Percentiles rank a stretch among this genome's conserved stretches.
Evolutionary conservation across 2,329 filamentous ascomycete species (phyloP).

Genomic region (Penicillium vulpinum): DNA sequence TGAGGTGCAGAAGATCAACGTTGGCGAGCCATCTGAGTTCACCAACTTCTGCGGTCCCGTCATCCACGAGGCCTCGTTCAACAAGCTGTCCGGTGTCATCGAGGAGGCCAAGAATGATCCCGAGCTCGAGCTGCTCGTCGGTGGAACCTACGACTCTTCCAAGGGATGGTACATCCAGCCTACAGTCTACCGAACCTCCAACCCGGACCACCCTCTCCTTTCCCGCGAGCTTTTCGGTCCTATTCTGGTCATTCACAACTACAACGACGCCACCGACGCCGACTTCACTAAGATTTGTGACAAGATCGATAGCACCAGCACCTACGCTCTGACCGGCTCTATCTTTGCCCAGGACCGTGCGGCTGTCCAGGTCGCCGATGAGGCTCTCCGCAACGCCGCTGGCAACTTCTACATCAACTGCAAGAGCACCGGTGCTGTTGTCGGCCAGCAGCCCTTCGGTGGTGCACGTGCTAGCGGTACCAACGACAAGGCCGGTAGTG

Average conservation of each 20-base stretch:
- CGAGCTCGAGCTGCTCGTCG: slow-evolving; percentile 70
- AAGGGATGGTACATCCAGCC: slow-evolving; percentile 83
- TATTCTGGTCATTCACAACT: slow-evolving; percentile 71
- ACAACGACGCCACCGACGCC: slow-evolving; percentile 64
- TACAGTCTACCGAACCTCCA: slow-evolving; percentile 74
- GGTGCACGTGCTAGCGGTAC: slow-evolving; percentile 68
- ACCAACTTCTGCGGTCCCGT: slow-evolving; percentile 84
- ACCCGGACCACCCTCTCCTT: slow-evolving; percentile 72
- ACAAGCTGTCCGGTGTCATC: slow-evolving; percentile 75
- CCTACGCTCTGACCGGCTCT: slow-evolving; percentile 46
- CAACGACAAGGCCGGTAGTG: slow-evolving; percentile 71
- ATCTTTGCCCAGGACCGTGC: slow-evolving; percentile 44
- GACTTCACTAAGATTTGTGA: slow-evolving; percentile 63
- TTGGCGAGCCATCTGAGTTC: slow-evolving; percentile 69
- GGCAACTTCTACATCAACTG: slow-evolving; percentile 49
- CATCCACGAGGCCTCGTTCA: slow-evolving; percentile 78
- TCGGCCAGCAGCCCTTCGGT: slow-evolving; percentile 72
- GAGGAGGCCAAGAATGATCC: slow-evolving; percentile 75
- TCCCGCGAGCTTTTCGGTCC: slow-evolving; percentile 81
- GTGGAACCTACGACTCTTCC: slow-evolving; percentile 73
- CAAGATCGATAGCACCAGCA: slow-evolving; percentile 44
- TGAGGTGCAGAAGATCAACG: slow-evolving; percentile 69
- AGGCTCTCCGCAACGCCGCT: slow-evolving; percentile 39
- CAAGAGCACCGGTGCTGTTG: slow-evolving; percentile 66
- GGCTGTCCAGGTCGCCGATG: slow-evolving; percentile 37